phyloP scores from a whole-genome alignment of 129 eudicot species.

The Ambrosia trifida region DNA sequence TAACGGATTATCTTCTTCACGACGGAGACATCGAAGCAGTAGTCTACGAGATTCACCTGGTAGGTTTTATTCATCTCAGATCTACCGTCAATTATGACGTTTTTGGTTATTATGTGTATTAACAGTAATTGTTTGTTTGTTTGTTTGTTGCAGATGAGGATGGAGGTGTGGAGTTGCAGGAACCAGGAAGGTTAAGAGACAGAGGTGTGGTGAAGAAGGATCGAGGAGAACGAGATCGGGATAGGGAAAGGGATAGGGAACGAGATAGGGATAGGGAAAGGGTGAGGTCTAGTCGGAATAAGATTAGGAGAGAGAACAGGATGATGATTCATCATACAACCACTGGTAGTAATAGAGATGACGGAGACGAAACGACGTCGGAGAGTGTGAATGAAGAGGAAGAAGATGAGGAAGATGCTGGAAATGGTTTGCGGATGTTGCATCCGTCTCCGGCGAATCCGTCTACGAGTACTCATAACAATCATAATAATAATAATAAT shows the following conservation, averaged over 20 bases:
- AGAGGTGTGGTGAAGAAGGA: constrained; percentile 65
- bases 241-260: constrained; percentile 53
- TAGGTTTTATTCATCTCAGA: constrained; percentile 36
- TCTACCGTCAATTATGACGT: constrained; percentile 30
- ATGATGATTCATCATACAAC: constrained; percentile 35
- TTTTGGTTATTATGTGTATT: background rate
- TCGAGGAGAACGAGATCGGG: constrained; percentile 49
- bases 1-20: constrained; percentile 53
- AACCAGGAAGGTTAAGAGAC: constrained; percentile 62
- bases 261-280: constrained; percentile 53
- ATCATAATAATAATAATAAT: constrained; percentile 33
- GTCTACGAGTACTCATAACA: constrained; percentile 39
- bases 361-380: constrained; percentile 71
- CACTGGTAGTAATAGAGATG: constrained; percentile 42
- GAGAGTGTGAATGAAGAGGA: constrained; percentile 85
- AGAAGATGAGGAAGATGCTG: constrained; percentile 59
- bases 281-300: constrained; percentile 63
- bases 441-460: constrained; percentile 39
- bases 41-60: constrained; percentile 77
- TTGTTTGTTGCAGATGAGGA: constrained; percentile 62
- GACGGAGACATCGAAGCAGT: constrained; percentile 65
- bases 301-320: constrained; percentile 61
- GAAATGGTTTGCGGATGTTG: constrained; percentile 43
- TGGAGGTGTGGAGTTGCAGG: constrained; percentile 56
- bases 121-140: constrained; percentile 9